Conservation (phyloP, 352 stramenopile genomes). For the Pythium coloratum region DNA sequence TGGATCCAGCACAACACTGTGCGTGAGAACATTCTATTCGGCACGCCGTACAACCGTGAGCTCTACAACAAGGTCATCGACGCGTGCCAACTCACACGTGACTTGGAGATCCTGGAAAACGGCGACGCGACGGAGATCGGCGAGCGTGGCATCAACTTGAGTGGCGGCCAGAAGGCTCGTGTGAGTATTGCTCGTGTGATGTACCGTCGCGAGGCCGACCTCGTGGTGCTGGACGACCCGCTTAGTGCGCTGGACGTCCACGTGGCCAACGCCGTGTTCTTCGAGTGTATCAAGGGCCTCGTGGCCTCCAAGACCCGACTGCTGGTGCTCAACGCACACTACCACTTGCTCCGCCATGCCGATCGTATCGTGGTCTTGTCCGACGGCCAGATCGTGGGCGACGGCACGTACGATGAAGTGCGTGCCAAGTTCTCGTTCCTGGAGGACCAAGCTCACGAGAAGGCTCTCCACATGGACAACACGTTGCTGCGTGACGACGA, state of each 20-base stretch:
- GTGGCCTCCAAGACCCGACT: constrained; percentile 35
- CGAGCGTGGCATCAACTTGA: constrained; percentile 83
- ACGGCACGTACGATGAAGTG: constrained; percentile 32
- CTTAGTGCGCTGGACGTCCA: constrained; percentile 61
- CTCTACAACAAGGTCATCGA: constrained; percentile 41
- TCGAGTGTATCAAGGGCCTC: constrained; percentile 33
- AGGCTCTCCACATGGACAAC: constrained; percentile 23
- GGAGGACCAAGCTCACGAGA: constrained; percentile 1
- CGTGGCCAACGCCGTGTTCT: constrained; percentile 45
- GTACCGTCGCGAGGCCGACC: constrained; percentile 52
- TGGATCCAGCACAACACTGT: constrained; percentile 93
- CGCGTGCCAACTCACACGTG: constrained; percentile 37
- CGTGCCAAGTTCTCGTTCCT: constrained; percentile 32
- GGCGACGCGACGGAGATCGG: constrained; percentile 76
- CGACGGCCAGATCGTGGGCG: constrained; percentile 34
- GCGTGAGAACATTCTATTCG: constrained; percentile 91
- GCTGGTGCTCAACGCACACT: constrained; percentile 47
- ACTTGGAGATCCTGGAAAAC: constrained; percentile 38
- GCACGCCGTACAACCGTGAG: constrained; percentile 33
- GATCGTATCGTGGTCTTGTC: constrained; percentile 43
- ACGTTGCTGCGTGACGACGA: constrained; percentile 29
- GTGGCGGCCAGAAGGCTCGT: constrained; percentile 79
- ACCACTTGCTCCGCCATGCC: constrained; percentile 40
- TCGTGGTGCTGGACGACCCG: constrained; percentile 68
- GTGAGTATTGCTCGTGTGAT: constrained; percentile 59